phyloP scores from a whole-genome alignment of 1,139 yeast genomes.

The Suhomyces coccinellae region DNA sequence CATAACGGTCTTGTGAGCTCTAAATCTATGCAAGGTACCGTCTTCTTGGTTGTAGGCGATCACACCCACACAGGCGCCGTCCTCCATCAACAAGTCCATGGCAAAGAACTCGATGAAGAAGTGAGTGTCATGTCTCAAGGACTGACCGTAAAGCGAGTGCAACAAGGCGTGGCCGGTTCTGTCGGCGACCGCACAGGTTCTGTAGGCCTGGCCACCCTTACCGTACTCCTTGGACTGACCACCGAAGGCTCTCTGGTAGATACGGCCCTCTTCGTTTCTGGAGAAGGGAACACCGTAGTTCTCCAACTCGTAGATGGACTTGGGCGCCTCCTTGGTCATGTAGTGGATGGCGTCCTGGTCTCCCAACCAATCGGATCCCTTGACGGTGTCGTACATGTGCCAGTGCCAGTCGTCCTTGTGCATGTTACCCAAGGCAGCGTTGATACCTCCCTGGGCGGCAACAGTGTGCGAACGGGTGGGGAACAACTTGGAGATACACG shows the following conservation, averaged over 20 bases:
- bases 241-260: conserved; percentile 98
- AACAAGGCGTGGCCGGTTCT: conserved; percentile 97
- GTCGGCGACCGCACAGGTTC: conserved; percentile 99
- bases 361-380: conserved; percentile 99
- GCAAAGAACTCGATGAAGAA: conserved; percentile 98
- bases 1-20: conserved; percentile 92
- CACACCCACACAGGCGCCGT: conserved; percentile 95
- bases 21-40: conserved; percentile 96
- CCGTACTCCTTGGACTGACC: conserved; percentile 96
- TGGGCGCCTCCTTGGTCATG: conserved; percentile 98
- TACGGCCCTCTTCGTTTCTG: conserved; percentile 94
- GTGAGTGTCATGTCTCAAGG: conserved; percentile 94
- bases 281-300: conserved; percentile 98
- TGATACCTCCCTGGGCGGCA: conserved; percentile 99
- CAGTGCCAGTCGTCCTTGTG: conserved; percentile 98
- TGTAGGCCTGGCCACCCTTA: conserved; percentile 98
- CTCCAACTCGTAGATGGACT: conserved; percentile 93
- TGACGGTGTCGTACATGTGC: conserved; percentile 99
- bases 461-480: conserved; percentile 99
- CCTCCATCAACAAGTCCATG: conserved; percentile 89
- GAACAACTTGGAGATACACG: conserved; percentile 94
- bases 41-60: conserved; percentile 98
- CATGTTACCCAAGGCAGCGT: conserved; percentile 97
- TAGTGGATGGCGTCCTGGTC: conserved; percentile 99
- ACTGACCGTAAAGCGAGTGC: conserved; percentile 96